Evolutionary conservation across 2,329 filamentous ascomycete genomes (phyloP), one percentile per base, ranked within the genome.

Genomic region (Talaromyces funiculosus): DNA sequence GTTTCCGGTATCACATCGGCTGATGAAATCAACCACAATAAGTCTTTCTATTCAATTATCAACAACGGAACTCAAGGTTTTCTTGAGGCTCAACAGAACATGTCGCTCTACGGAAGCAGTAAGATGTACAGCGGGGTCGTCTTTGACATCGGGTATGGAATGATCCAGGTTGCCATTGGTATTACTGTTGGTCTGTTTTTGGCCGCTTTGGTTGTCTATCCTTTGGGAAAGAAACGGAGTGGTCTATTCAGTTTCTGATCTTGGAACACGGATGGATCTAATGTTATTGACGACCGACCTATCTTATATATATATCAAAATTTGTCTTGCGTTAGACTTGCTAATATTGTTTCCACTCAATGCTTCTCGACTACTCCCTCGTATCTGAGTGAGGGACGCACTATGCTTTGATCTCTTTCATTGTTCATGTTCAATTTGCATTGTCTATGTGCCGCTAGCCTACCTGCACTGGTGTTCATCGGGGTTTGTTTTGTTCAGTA

Each of bases 1-100:
- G 78, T 87, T 2, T 77, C 80, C 0, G 84, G 85, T n/a, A 76
- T 87, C 55, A 78, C 77, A 3, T 82, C 80, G 8, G 84, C 85
- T 1, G 79, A 86, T 65, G 79, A 84, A 64, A 83, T 86, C 49
- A 79, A 61, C 29, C 64, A 60, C n/a, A 65, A 64, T 24, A 31
- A 64, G 3, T 68, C 71, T 0, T 68, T 69, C 20, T 71, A 69
- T 20, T 76, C 76, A 0, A 82, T 78, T 2, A 77, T 80, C 20
- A 80, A 78, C 9, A 80, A 77, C 62, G 70, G 70, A 4, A 72
- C 70, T 1, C 66, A 70, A 43, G 67, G 70, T 8, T 72, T 72
- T 47, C 61, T 71, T 47, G 66, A 71, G 12, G 69, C 69, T 1
- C 68, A 70, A n/a, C 61, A 63, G 22, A 69, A 68, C 35, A 67